A percentile compares a stretch with the other conserved stretches of the same genome.
These are phyloP conservation scores for Lentinula sp. DNA, from an alignment of 768 basidiomycete genomes.

Conservation along the genomic window DNA sequence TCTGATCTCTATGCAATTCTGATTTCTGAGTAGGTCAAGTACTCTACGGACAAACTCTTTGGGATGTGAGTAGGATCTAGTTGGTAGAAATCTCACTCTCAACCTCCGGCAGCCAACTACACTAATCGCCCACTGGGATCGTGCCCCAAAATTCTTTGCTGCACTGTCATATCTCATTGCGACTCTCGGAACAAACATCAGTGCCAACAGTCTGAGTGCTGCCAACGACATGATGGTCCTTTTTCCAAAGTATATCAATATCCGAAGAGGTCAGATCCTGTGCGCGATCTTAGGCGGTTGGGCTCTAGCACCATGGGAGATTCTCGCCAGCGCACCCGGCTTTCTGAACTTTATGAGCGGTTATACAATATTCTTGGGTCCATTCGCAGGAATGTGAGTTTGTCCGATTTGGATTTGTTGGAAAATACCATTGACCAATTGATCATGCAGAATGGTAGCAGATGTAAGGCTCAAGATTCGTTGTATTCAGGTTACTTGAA, in stretches of 20 bases:
- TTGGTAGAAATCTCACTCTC: neutral
- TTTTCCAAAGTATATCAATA: constrained; percentile 73
- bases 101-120: constrained; percentile 35
- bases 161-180: constrained; percentile 69
- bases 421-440: neutral
- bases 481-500: neutral
- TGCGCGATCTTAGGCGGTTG: constrained; percentile 82
- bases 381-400: constrained; percentile 72
- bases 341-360: constrained; percentile 78
- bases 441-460: constrained; percentile 30
- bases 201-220: constrained; percentile 66
- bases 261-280: constrained; percentile 70
- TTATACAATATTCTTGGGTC: constrained; percentile 83
- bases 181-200: constrained; percentile 68
- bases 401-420: neutral
- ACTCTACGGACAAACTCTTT: constrained; percentile 58
- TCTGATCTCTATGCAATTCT: neutral
- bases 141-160: constrained; percentile 81
- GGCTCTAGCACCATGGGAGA: constrained; percentile 85
- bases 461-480: constrained; percentile 27
- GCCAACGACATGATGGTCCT: constrained; percentile 86
- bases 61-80: constrained; percentile 38
- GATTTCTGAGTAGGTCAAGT: constrained; percentile 24
- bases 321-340: constrained; percentile 58
- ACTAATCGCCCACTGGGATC: constrained; percentile 76